phyloP scores from a whole-genome alignment of 495 filamentous ascomycete genomes.

The Podospora tetraspora region DNA sequence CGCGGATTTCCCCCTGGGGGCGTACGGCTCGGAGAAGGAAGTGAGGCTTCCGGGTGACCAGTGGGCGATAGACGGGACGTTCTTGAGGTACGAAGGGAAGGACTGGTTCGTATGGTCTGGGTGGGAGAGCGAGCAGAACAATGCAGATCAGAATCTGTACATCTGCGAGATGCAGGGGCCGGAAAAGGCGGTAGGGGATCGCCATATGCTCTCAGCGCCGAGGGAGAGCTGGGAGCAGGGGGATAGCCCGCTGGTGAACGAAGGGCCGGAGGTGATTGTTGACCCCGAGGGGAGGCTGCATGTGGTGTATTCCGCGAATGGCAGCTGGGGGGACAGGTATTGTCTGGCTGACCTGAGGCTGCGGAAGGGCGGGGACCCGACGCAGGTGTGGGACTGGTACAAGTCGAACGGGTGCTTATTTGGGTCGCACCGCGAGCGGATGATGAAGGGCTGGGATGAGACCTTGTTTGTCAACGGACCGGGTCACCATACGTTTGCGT shows the following conservation, averaged over 20 bases:
- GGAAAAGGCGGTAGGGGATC: background rate
- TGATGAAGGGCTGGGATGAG: slow-evolving; percentile 17
- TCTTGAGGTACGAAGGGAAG: slow-evolving; percentile 4
- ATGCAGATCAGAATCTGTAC: slow-evolving; percentile 12
- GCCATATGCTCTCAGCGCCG: slow-evolving; percentile 11
- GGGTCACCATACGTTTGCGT: slow-evolving; percentile 15
- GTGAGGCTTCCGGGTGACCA: slow-evolving; percentile 13
- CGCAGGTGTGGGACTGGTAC: slow-evolving; percentile 17
- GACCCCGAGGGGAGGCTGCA: slow-evolving; percentile 13
- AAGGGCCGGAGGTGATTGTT: slow-evolving; percentile 13
- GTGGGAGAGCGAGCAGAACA: slow-evolving; percentile 11
- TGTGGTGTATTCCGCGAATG: slow-evolving; percentile 15
- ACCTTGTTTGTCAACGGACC: slow-evolving; percentile 13
- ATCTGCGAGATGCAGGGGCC: slow-evolving; percentile 14
- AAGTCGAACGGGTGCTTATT: slow-evolving; percentile 16
- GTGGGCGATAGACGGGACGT: slow-evolving; percentile 16
- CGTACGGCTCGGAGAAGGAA: slow-evolving; percentile 6
- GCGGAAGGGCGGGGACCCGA: slow-evolving; percentile 12
- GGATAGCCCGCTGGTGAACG: slow-evolving; percentile 7
- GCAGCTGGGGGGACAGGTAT: slow-evolving; percentile 14
- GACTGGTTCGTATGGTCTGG: slow-evolving; percentile 16
- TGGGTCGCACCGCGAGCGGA: slow-evolving; percentile 11
- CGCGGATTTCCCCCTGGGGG: slow-evolving; percentile 3
- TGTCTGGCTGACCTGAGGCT: slow-evolving; percentile 15
- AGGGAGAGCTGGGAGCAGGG: slow-evolving; percentile 13